Conservation (phyloP, 225 moss, liverwort and hornwort genomes). For the Antitrichia curtipendula region DNA sequence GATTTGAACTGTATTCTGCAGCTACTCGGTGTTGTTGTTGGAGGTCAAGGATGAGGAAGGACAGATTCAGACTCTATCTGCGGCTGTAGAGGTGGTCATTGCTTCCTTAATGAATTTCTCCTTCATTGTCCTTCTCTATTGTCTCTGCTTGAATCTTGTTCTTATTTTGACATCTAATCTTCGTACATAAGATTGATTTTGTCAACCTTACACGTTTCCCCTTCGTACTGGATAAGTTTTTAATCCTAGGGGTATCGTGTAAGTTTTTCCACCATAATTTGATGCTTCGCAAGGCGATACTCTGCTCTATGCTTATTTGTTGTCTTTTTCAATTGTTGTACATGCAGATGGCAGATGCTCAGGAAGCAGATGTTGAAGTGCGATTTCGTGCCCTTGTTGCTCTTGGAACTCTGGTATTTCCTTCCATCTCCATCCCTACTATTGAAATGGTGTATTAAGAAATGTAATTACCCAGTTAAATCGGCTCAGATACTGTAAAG, state of each 20-base stretch:
- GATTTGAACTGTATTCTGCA: constrained; percentile 21
- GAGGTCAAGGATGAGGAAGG: constrained; percentile 79
- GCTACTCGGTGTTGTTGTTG: constrained; percentile 63
- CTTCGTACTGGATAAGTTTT: not conserved
- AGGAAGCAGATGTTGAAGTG: constrained; percentile 78
- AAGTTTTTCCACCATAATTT: not conserved
- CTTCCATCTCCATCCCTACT: not conserved
- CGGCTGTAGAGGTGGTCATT: constrained; percentile 69
- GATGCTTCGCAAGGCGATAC: not conserved
- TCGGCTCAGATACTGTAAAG: not conserved
- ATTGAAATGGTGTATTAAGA: not conserved
- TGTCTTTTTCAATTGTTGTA: not conserved
- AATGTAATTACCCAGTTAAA: not conserved
- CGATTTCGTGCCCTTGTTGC: constrained; percentile 88
- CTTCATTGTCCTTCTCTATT: not conserved
- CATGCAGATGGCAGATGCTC: constrained; percentile 73
- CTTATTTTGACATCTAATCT: not conserved
- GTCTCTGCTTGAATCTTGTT: not conserved
- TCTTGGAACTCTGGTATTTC: constrained; percentile 77
- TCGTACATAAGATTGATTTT: not conserved
- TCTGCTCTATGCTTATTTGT: not conserved
- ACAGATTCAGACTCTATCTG: constrained; percentile 88
- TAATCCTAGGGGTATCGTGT: not conserved
- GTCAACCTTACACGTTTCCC: not conserved
- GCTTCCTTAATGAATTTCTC: not conserved